Conservation (phyloP, 306 rosid genomes). For the Dryas drummondii region DNA sequence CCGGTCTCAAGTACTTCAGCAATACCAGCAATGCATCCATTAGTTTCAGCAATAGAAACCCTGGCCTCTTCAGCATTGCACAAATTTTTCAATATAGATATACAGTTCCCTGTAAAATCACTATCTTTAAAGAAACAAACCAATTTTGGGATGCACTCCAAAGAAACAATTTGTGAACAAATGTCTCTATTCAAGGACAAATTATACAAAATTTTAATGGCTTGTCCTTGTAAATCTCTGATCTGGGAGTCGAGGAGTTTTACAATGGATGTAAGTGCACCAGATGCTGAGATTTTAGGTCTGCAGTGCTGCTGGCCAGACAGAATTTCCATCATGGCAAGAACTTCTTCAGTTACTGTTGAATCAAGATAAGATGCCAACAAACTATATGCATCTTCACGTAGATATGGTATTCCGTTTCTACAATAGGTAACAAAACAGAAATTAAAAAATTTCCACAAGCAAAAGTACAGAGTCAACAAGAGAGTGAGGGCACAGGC, state of each 20-base stretch:
- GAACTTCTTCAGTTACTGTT: slow-evolving; percentile 58
- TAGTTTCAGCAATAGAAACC: slow-evolving; percentile 57
- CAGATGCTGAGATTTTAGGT: slow-evolving; percentile 47
- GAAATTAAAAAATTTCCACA: slow-evolving; percentile 15
- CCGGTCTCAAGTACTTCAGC: slow-evolving; percentile 56
- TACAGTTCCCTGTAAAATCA: slow-evolving; percentile 45
- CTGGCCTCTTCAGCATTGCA: slow-evolving; percentile 52
- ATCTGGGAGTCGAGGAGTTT: slow-evolving; percentile 48
- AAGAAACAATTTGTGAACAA: slow-evolving; percentile 46
- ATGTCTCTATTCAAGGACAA: slow-evolving; percentile 51
- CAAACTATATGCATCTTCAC: slow-evolving; percentile 47
- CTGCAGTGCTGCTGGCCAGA: slow-evolving; percentile 42
- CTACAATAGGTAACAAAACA: slow-evolving; percentile 43
- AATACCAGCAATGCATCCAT: slow-evolving; percentile 67
- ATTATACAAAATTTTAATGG: slow-evolving; percentile 47
- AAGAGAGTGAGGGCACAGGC: not conserved
- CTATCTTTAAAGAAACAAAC: slow-evolving; percentile 50
- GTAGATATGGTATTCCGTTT: slow-evolving; percentile 30
- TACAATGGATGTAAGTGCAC: slow-evolving; percentile 49
- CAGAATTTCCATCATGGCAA: slow-evolving; percentile 62
- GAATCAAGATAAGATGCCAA: slow-evolving; percentile 62
- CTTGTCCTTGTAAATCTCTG: slow-evolving; percentile 48
- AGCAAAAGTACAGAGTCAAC: slow-evolving; percentile 3
- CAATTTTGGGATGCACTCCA: slow-evolving; percentile 58
- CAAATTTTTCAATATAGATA: slow-evolving; percentile 59